These are phyloP conservation scores for Urochloa ruziziensis DNA, from an alignment of 176 grass and related monocot species.

Conservation along the genomic window DNA sequence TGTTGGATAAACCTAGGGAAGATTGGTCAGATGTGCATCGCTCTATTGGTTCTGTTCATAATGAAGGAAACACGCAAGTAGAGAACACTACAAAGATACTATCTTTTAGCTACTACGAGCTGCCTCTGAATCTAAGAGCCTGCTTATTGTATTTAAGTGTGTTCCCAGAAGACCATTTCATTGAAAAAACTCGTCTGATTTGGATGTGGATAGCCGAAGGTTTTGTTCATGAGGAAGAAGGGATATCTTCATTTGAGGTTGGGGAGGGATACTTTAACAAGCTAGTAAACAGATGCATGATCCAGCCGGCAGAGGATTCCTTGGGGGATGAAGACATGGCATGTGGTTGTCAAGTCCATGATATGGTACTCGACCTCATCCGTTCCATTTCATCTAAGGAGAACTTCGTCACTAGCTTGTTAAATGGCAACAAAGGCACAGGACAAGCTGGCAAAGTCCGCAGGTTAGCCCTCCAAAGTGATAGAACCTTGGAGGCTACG, in stretches of 20 bases:
- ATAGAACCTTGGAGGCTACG: fast-evolving
- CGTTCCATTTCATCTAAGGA: not conserved
- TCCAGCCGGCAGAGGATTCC: too few relatives aligned
- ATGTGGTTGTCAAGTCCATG: not conserved
- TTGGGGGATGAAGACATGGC: too few relatives aligned
- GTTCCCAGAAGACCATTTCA: too few relatives aligned
- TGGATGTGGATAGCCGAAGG: too few relatives aligned
- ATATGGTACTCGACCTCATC: conserved; percentile 3
- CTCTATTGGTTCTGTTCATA: not conserved
- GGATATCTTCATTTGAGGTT: too few relatives aligned
- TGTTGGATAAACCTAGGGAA: not conserved
- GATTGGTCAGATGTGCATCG: not conserved
- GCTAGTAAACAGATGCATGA: too few relatives aligned
- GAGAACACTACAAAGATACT: not conserved
- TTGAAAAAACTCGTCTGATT: too few relatives aligned
- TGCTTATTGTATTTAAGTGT: too few relatives aligned
- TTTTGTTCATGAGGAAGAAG: too few relatives aligned
- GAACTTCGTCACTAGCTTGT: not conserved
- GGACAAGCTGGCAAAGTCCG: not conserved
- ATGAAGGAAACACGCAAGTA: not conserved
- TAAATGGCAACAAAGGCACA: not conserved
- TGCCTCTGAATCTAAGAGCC: not conserved
- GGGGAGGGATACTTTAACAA: too few relatives aligned
- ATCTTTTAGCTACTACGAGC: conserved; percentile 13
- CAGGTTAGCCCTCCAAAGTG: not conserved